Evolutionary conservation across 306 rosid genomes (phyloP).

Genomic region (Lathyrus oleraceus): DNA sequence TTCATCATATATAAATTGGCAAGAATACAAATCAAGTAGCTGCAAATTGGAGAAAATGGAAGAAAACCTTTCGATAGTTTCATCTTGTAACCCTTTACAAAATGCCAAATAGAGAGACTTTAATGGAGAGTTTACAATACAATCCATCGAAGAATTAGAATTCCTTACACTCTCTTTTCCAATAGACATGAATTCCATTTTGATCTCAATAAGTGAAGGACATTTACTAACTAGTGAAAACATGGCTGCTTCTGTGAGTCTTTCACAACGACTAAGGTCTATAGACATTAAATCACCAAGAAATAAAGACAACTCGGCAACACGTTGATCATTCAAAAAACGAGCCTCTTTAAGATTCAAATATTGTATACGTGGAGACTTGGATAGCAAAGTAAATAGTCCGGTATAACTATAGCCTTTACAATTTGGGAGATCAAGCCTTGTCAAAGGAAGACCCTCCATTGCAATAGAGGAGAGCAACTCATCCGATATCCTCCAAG

Average conservation of each 20-base stretch:
- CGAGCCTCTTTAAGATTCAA: conserved; percentile 46
- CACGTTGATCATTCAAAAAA: conserved; percentile 51
- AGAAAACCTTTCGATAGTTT: no score
- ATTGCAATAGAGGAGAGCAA: conserved; percentile 52
- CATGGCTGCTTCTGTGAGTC: background rate
- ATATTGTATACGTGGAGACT: conserved; percentile 47
- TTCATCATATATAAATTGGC: background rate
- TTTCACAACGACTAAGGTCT: background rate
- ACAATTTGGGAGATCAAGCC: conserved; percentile 46
- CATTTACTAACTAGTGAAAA: background rate
- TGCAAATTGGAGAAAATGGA: background rate
- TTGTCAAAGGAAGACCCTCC: conserved; percentile 54
- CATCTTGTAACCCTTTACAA: no score
- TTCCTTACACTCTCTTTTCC: no score
- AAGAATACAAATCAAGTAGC: background rate
- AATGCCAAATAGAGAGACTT: no score
- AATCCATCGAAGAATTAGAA: no score
- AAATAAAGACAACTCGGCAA: conserved; percentile 47
- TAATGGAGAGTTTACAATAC: no score
- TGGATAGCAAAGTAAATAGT: conserved; percentile 45
- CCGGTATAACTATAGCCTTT: conserved; percentile 45
- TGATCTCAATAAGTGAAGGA: background rate
- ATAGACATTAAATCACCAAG: conserved; percentile 30
- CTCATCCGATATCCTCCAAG: conserved; percentile 46
- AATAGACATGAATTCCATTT: background rate